phyloP scores from a whole-genome alignment of 441 rosid genomes.

The Heliophila coronopifolia region DNA sequence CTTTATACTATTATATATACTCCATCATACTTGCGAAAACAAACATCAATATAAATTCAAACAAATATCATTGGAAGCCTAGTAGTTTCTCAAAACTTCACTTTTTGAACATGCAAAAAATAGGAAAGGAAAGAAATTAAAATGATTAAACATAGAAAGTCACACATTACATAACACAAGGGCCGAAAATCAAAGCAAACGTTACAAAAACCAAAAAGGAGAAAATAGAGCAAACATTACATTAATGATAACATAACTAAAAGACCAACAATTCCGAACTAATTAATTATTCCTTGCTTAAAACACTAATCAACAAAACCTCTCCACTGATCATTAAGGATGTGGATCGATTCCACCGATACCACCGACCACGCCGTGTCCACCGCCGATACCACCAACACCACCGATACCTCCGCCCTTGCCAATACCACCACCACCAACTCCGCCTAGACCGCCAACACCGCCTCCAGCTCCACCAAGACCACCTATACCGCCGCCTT shows the following conservation, averaged over 20 bases:
- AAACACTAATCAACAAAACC: constrained; percentile 12
- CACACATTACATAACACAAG: constrained; percentile 12
- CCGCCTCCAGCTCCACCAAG: constrained; percentile 21
- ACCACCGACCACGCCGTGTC: constrained; percentile 25
- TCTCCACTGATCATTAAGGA: constrained; percentile 15
- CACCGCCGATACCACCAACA: constrained; percentile 21
- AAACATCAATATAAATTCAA: not conserved
- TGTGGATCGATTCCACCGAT: constrained; percentile 27
- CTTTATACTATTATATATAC: not conserved
- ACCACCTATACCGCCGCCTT: constrained; percentile 14
- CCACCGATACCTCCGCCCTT: constrained; percentile 23
- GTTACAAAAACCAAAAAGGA: constrained; percentile 1
- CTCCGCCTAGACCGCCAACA: constrained; percentile 24
- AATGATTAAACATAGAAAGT: constrained; percentile 4
- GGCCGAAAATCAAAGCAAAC: constrained; percentile 11
- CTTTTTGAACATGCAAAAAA: not conserved
- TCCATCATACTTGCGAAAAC: not conserved
- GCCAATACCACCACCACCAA: constrained; percentile 26
- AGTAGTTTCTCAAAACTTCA: not conserved
- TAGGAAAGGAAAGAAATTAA: not conserved
- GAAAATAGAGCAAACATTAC: constrained; percentile 9
- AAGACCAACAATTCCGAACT: constrained; percentile 8
- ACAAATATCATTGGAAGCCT: not conserved
- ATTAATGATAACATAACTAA: constrained; percentile 1
- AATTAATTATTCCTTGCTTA: constrained; percentile 8